Base-by-base conservation (phyloP, 1,139 yeast species). In the Yamadazyma membranifaciens region DNA sequence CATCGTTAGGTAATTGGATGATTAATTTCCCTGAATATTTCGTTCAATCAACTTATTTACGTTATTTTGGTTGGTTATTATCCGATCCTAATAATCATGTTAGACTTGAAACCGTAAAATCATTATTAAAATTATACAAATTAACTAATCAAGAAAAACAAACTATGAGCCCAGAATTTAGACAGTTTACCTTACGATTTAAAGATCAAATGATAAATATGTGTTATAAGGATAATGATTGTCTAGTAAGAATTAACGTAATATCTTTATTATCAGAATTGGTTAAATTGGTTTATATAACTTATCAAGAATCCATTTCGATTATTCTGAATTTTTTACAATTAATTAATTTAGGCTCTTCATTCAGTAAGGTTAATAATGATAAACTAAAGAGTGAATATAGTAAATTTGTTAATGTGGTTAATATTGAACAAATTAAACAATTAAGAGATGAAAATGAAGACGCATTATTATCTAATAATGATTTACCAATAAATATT, bases 61-160 rank as follows among this genome's bases (percentile, higher is more conserved):
- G 91, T 45, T 87, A 86, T 56, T 76, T 84, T 55, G 96, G 96
- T 2, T 86, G 95, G 94, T 69, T 87, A 16, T 64, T 89, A 36
- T 81, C 92, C 7, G 98, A 91, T 54, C 72, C 81, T 1, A 73
- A 77, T 15, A 62, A 75, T 12, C 49, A 60, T 3, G 94, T 87
- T 1, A 73, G 96, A 48, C 57, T 67, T 6, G 92, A 86, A 51
- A 89, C 81, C 1, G 57, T 85, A 15, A 78, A 72, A 49, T 73
- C 76, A 3, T 62, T 91, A 37, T 65, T 77, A 2, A 78, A 68
- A 46, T 52, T 81, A 25, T 80, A 75, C 48, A 74, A 67, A 40
- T 61, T 41, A 22, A 46, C 52, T 14, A 48, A 53, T 16, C 40
- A 48, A 9, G 42, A 50, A 16, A 45, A 45, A 13, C 49, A 48